Evolutionary conservation across 2,329 filamentous ascomycete genomes (phyloP), one percentile per base, ranked within the genome.

Genomic region (Gnomoniopsis sp.): DNA sequence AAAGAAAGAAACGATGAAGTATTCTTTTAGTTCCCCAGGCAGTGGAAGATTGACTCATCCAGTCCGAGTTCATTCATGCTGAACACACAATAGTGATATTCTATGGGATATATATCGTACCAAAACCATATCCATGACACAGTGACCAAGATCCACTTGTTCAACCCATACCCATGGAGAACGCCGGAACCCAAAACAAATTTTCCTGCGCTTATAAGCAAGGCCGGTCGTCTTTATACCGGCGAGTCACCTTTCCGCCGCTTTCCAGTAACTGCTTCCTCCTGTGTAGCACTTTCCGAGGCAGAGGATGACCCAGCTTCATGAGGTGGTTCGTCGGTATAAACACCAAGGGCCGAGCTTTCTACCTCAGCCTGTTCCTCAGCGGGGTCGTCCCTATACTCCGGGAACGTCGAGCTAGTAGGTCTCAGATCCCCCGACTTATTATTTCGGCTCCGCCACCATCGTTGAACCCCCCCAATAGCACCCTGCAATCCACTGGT

Each of bases 401-500:
- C 60, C 21, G 60, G 57, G 34, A 62, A 57, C 1, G 54, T 49
- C 26, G 60, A 50, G 49, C 60, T 59, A 11, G 46, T 36, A 4
- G 58, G 53, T 36, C 49, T 41, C 15, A 57, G 52, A 14, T 61
- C 59, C 11, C 59, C 59, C 6, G 56, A 41, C 3, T 55, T 51
- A 15, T 47, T 59, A 6, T 49, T 55, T 7, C 59, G 55, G 23
- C 48, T 64, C 49, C 54, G 55, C 77, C 83, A 86, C 85, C 85
- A 88, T 30, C 73, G 75, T 70, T 79, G 81, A 23, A 87, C 72
- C 1, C 79, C 79, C 6, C 79, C 76, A 0, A 83, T 67, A 0
- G 81, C 76, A 15, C 80, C 79, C 49, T 84, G 82, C 1, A 81
- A 64, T 2, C 72, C 71, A 6, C 75, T 74, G 43, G 70, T 69